These are phyloP conservation scores for Hanseniaspora gamundiae DNA, from an alignment of 1,139 yeast genomes.

Conservation along the genomic window DNA sequence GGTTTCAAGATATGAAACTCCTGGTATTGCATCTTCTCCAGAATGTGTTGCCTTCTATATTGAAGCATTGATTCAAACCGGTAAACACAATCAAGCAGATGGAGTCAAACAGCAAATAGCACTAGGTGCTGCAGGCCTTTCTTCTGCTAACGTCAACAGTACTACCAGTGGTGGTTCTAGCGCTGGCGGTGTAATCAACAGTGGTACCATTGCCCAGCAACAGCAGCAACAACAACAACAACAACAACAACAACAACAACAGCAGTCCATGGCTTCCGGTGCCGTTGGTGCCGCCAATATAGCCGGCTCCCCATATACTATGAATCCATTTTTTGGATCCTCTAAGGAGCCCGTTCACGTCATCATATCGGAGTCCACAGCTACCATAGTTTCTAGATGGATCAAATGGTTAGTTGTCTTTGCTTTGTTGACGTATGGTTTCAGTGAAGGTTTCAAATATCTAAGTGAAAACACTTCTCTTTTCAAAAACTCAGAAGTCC, in stretches of 20 bases:
- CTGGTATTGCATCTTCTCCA: constrained; percentile 70
- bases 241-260: too few relatives aligned
- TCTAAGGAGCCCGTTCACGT: constrained; percentile 74
- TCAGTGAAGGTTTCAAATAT: constrained; percentile 62
- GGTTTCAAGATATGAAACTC: constrained; percentile 81
- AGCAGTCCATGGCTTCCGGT: constrained; percentile 11
- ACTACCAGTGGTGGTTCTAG: background rate
- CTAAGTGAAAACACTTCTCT: constrained; percentile 78
- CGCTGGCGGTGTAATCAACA: constrained; percentile 9
- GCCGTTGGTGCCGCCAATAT: background rate
- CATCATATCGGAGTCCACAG: constrained; percentile 70
- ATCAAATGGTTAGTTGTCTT: constrained; percentile 79
- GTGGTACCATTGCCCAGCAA: constrained; percentile 10
- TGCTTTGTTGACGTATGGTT: constrained; percentile 62
- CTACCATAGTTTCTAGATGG: constrained; percentile 74
- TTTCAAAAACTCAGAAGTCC: constrained; percentile 62
- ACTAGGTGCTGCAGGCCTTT: background rate
- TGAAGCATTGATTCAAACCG: constrained; percentile 68
- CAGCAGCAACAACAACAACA: too few relatives aligned
- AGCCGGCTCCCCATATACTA: constrained; percentile 26
- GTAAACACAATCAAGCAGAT: constrained; percentile 70
- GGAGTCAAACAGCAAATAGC: constrained; percentile 21
- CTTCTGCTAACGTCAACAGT: constrained; percentile 21
- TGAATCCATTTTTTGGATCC: constrained; percentile 27
- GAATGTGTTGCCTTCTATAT: constrained; percentile 70